A percentile compares a stretch with the other conserved stretches of the same genome.
These are phyloP conservation scores for Zalaria sp. DNA, from an alignment of 2,329 filamentous ascomycete species.

Conservation along the genomic window DNA sequence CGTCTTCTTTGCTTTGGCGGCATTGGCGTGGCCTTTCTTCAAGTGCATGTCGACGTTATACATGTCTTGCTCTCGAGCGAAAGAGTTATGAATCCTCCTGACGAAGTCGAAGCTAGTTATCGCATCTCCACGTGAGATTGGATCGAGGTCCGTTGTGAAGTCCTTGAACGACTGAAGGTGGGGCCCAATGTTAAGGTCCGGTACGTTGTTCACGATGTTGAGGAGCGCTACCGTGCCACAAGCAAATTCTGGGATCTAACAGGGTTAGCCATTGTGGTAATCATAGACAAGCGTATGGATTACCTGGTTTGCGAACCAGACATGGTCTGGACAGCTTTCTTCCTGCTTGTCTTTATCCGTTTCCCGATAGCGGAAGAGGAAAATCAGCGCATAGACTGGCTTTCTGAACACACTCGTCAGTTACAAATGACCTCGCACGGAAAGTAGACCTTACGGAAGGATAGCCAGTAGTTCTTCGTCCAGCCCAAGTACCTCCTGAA, in stretches of 20 bases:
- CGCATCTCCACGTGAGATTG: slow-evolving; percentile 60
- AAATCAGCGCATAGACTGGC: slow-evolving; percentile 74
- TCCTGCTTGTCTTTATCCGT: slow-evolving; percentile 38
- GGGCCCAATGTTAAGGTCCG: slow-evolving; percentile 52
- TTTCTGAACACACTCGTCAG: slow-evolving; percentile 32
- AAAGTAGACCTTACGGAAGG: slow-evolving; percentile 39
- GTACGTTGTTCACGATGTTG: slow-evolving; percentile 83
- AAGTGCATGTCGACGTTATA: slow-evolving; percentile 54
- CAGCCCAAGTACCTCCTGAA: slow-evolving; percentile 63
- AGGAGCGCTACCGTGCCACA: slow-evolving; percentile 88
- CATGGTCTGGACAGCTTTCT: slow-evolving; percentile 40
- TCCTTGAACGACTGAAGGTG: slow-evolving; percentile 59
- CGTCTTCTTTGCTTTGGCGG: slow-evolving; percentile 19
- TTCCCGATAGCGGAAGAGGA: slow-evolving; percentile 60
- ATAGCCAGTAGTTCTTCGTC: slow-evolving; percentile 50
- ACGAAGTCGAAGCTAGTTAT: slow-evolving; percentile 65
- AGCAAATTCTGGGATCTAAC: slow-evolving; percentile 62
- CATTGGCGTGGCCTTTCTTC: slow-evolving; percentile 36
- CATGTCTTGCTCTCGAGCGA: slow-evolving; percentile 67
- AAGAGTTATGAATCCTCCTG: slow-evolving; percentile 75
- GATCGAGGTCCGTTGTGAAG: slow-evolving; percentile 52
- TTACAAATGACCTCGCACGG: too few species aligned
- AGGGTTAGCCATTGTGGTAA: slow-evolving; percentile 1
- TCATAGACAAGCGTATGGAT: slow-evolving; percentile 6
- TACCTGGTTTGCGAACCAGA: slow-evolving; percentile 95